Conservation (phyloP, 2,329 filamentous ascomycete genomes). For the Rhexocercosporidium sp. region DNA sequence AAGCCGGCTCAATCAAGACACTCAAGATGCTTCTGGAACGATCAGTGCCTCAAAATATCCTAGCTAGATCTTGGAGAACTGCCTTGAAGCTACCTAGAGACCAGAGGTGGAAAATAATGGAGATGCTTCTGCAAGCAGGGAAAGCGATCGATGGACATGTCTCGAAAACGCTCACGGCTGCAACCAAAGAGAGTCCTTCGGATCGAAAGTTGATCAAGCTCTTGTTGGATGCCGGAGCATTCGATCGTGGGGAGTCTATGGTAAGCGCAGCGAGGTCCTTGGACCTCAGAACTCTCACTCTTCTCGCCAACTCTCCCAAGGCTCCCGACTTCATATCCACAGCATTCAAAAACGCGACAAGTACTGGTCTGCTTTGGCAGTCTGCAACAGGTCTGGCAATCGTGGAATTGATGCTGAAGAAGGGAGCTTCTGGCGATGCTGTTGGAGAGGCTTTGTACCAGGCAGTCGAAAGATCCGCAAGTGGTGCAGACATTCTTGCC, state of each 20-base stretch:
- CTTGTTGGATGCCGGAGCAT: slow-evolving; percentile 54
- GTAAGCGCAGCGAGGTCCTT: slow-evolving; percentile 25
- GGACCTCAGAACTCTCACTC: slow-evolving; percentile 21
- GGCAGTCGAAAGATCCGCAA: slow-evolving; percentile 45
- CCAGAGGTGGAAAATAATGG: slow-evolving; percentile 18
- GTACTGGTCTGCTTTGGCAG: slow-evolving; percentile 56
- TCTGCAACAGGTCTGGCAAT: slow-evolving; percentile 40
- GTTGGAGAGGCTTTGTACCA: slow-evolving; percentile 59
- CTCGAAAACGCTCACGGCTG: slow-evolving; percentile 18
- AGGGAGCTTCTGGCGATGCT: slow-evolving; percentile 55
- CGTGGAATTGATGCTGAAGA: slow-evolving; percentile 54
- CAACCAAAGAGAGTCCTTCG: slow-evolving; percentile 17
- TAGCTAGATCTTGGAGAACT: slow-evolving; percentile 21
- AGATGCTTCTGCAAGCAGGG: slow-evolving; percentile 25
- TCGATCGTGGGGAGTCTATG: slow-evolving; percentile 59
- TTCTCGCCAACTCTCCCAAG: slow-evolving; percentile 37
- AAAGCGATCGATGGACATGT: slow-evolving; percentile 26
- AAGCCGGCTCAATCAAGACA: slow-evolving; percentile 17
- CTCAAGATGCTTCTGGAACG: slow-evolving; percentile 18
- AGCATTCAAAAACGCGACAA: slow-evolving; percentile 54
- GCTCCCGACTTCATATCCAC: slow-evolving; percentile 37
- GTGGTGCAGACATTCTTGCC: slow-evolving; percentile 52
- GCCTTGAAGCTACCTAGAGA: slow-evolving; percentile 18
- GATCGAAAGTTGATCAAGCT: slow-evolving; percentile 48
- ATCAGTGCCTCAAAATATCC: slow-evolving; percentile 12